Conservation (phyloP, 1,284 basidiomycete genomes). For the Kwoniella shivajii region DNA sequence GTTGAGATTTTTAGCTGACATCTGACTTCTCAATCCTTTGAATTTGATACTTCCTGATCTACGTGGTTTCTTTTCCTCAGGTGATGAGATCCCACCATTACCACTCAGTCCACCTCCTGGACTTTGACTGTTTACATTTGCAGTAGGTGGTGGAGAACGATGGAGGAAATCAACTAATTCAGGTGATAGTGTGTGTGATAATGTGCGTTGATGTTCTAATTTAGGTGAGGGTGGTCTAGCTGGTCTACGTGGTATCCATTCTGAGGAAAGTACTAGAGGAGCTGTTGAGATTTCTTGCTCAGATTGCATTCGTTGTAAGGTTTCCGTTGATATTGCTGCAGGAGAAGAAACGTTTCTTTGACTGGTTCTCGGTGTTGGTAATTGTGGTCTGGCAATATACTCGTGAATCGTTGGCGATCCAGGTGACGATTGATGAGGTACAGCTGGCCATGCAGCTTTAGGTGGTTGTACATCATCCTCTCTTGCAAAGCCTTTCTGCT, state of each 20-base stretch:
- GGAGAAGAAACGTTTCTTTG: slow-evolving; percentile 15
- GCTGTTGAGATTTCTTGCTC: slow-evolving; percentile 7
- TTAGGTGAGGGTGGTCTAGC: slow-evolving; percentile 43
- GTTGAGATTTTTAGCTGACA: slow-evolving; percentile 27
- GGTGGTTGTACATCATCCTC: neutral
- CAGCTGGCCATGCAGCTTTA: slow-evolving; percentile 13
- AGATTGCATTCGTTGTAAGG: slow-evolving; percentile 37
- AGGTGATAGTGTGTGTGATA: slow-evolving; percentile 36
- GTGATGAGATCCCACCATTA: neutral
- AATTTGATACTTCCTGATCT: slow-evolving; percentile 21
- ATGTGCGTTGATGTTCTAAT: slow-evolving; percentile 19
- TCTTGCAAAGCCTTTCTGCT: neutral
- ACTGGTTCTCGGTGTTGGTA: neutral
- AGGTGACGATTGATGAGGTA: slow-evolving; percentile 12
- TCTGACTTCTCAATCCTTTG: slow-evolving; percentile 27
- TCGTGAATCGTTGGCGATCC: slow-evolving; percentile 11
- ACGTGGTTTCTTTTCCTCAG: slow-evolving; percentile 6
- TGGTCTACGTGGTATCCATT: slow-evolving; percentile 41
- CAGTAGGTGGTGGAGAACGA: slow-evolving; percentile 20
- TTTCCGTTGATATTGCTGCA: slow-evolving; percentile 31
- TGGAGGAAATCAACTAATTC: slow-evolving; percentile 27
- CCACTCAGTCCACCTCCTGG: neutral
- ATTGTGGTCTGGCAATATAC: slow-evolving; percentile 19
- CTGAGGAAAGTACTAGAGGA: slow-evolving; percentile 5
- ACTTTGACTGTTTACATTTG: neutral